Base-by-base conservation (phyloP, 1,284 basidiomycete species). In the Athelia psychrophila region DNA sequence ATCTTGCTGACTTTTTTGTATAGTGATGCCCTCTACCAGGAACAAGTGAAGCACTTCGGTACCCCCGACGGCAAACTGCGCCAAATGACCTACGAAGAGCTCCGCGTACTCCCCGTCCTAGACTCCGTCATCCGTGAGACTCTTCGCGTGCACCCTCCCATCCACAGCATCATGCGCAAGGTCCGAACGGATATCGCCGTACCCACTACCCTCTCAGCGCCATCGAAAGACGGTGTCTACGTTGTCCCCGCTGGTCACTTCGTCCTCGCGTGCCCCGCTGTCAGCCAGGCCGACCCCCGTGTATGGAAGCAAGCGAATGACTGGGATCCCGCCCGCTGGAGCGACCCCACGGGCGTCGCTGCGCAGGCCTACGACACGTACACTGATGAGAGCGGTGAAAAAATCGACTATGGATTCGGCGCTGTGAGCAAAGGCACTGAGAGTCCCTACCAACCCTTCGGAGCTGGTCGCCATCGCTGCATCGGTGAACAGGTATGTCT, bases 321-420 rank as follows among this genome's bases (percentile, higher is more conserved):
- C 20, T 99, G 95, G 86, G 82, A 92, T 51, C 94, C 94, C 0
- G 65, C 75, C 22, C 79, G 96, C 54, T 99, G 96, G 96, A 79
- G 80, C 47, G 93, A 95, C 58, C 78, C 82, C 49, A 80, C 85
- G 51, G 86, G 90, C 61, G 79, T 88, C 49, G 93, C 91, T 9
- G 83, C 83, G 20, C 78, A 86, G 60, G 91, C 93, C 23, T 82
- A 85, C 61, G 84, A 84, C 63, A 74, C 78, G 57, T 93, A 95
- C 66, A 70, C 77, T 49, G 90, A 91, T 60, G 84, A 83, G 58
- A 72, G 72, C 27, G 91, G 88, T 49, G 92, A 96, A 68, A 94
- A 93, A 75, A 79, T 97, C 54, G 96, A 99, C 71, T 99, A 91
- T 63, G 97, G 96, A 1, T 99, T 94, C 68, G 97, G 96, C 50